phyloP scores from a whole-genome alignment of 164 flowering plant species.

The Sedum album region DNA sequence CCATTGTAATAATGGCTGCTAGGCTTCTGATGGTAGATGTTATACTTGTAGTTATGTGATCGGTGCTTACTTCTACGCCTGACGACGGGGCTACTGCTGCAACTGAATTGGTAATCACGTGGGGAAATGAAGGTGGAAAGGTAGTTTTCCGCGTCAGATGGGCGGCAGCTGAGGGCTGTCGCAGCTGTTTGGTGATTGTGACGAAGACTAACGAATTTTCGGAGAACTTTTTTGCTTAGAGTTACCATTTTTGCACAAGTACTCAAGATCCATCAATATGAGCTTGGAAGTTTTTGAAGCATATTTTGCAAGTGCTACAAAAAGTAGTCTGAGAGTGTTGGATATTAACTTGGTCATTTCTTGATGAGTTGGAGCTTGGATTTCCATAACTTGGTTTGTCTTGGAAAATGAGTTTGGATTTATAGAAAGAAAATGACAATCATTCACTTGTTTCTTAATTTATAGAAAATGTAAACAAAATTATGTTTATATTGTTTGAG shows the following conservation, averaged over 20 bases:
- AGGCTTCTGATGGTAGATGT: constrained; percentile 22
- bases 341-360: constrained; percentile 31
- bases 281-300: constrained; percentile 33
- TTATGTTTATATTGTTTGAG: background rate
- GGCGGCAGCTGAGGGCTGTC: constrained; percentile 31
- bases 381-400: constrained; percentile 18
- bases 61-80: constrained; percentile 19
- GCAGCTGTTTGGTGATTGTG: constrained; percentile 17
- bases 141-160: constrained; percentile 29
- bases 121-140: constrained; percentile 38
- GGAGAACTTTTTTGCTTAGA: constrained; percentile 63
- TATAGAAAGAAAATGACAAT: constrained; percentile 3
- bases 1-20: background rate
- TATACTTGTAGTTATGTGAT: constrained; percentile 10
- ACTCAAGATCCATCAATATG: constrained; percentile 28
- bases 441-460: background rate
- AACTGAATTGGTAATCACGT: constrained; percentile 80
- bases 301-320: constrained; percentile 24
- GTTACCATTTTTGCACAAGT: constrained; percentile 34
- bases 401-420: background rate
- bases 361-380: constrained; percentile 24
- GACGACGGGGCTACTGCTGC: constrained; percentile 66
- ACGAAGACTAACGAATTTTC: constrained; percentile 42
- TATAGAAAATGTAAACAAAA: background rate
- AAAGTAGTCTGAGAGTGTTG: constrained; percentile 17